phyloP scores from a whole-genome alignment of 1,284 basidiomycete species.

The Papiliotrema terrestris region DNA sequence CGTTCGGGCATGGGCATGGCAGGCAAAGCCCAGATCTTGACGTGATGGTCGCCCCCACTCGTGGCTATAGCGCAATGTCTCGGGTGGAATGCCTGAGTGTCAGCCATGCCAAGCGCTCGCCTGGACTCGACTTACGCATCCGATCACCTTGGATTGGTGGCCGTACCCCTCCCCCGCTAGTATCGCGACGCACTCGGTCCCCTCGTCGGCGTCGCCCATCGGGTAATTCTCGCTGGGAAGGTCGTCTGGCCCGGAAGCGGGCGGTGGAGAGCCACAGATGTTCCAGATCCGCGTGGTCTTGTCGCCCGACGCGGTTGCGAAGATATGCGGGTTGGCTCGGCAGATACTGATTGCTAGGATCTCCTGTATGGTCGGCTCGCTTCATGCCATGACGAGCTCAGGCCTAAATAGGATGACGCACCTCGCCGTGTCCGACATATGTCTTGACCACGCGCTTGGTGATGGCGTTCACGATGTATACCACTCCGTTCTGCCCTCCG shows the following conservation, averaged over 20 bases:
- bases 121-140: slow-evolving; percentile 12
- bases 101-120: neutral
- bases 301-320: slow-evolving; percentile 37
- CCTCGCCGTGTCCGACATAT: slow-evolving; percentile 34
- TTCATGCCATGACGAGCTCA: too few relatives aligned
- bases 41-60: slow-evolving; percentile 15
- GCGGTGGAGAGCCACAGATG: slow-evolving; percentile 18
- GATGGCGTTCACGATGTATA: slow-evolving; percentile 28
- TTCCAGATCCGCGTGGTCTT: slow-evolving; percentile 38
- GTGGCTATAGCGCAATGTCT: slow-evolving; percentile 23
- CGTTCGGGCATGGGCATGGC: slow-evolving; percentile 14
- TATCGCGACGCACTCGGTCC: slow-evolving; percentile 20
- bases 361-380: slow-evolving; percentile 10
- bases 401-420: slow-evolving; percentile 5
- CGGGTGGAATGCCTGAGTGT: slow-evolving; percentile 24
- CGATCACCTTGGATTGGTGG: slow-evolving; percentile 18
- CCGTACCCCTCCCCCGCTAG: slow-evolving; percentile 26
- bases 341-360: slow-evolving; percentile 24
- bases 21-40: slow-evolving; percentile 34
- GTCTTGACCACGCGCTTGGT: slow-evolving; percentile 8
- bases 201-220: slow-evolving; percentile 32
- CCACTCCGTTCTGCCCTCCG: slow-evolving; percentile 17
- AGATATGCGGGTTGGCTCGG: slow-evolving; percentile 31
- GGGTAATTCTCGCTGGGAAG: slow-evolving; percentile 21
- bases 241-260: neutral